Evolutionary conservation across 768 basidiomycete genomes (phyloP), one percentile per base, ranked within the genome.

Genomic region (Lyophyllum atratum): DNA sequence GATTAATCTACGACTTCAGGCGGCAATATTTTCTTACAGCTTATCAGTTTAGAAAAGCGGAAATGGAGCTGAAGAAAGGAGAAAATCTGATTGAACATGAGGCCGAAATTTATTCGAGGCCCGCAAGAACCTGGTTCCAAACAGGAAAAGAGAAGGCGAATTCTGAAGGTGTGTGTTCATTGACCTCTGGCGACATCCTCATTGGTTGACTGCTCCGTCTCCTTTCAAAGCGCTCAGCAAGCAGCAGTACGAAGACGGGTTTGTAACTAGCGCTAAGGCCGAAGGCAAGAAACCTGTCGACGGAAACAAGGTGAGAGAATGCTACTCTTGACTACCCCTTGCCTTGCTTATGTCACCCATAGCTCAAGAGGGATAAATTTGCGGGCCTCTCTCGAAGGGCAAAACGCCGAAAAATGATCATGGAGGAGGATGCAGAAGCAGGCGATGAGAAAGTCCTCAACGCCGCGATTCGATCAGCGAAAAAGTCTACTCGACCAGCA

Each of bases 61-160:
- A 99, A 72, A 97, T 98, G 95, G 93, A 98, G 70, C 67, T 99
- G 25, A 87, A 81, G 62, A 99, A 98, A 71, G 93, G 95, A 21
- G 84, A 96, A 73, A 99, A 99, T 70, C 86, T 98, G 81, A 85
- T 98, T 48, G 90, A 97, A 69, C 93, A 98, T 61, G 84, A 92
- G 71, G 84, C 80, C 11, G 96, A 98, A 75, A 99, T 99, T 63
- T 92, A 86, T 70, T 88, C 92, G 21, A 80, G 95, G 56, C 97
- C 97, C 5, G 93, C 94, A 17, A 83, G 96, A 64, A 98, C 95
- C n/a, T 99, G 97, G 97, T 99, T 99, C 81, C 97, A 98, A 74
- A 85, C 81, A 9, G 78, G 80, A 55, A 90, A 89, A 70, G 93
- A 97, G 65, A 98, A 91, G 75, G 72, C 79, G 59, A 84, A 82